These are phyloP conservation scores for Dysphania ambrosioides DNA, from an alignment of 148 eudicot species.

Conservation along the genomic window DNA sequence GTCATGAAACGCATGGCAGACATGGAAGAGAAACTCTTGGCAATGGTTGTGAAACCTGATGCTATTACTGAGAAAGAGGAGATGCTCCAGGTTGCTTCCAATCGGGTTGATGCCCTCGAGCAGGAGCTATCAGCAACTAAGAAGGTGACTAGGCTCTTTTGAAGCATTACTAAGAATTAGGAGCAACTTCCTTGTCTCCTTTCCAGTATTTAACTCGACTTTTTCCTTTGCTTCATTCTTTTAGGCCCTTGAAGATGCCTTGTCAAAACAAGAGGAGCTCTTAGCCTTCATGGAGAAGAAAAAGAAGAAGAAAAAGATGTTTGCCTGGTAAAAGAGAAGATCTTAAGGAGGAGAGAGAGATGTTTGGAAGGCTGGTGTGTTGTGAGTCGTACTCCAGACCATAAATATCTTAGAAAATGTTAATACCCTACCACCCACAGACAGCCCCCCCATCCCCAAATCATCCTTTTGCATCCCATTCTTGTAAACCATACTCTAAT, in stretches of 20 bases:
- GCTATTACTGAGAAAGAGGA: slow-evolving; percentile 45
- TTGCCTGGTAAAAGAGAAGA: slow-evolving; percentile 21
- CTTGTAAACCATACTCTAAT: neutral
- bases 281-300: slow-evolving; percentile 63
- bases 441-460: neutral
- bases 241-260: slow-evolving; percentile 66
- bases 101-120: slow-evolving; percentile 45
- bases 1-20: slow-evolving; percentile 55
- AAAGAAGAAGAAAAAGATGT: slow-evolving; percentile 60
- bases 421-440: neutral
- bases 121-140: slow-evolving; percentile 46
- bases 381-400: slow-evolving; percentile 4
- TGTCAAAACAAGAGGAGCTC: slow-evolving; percentile 62
- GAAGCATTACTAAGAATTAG: neutral
- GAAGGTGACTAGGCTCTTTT: slow-evolving; percentile 29
- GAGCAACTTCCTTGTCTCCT: neutral
- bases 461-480: neutral
- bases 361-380: slow-evolving; percentile 3
- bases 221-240: neutral
- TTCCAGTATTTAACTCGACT: neutral
- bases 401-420: neutral
- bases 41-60: slow-evolving; percentile 46
- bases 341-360: neutral
- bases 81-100: slow-evolving; percentile 39
- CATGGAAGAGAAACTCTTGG: slow-evolving; percentile 44